phyloP scores from a whole-genome alignment of 768 basidiomycete genomes.

The Lactarius akahatsu region DNA sequence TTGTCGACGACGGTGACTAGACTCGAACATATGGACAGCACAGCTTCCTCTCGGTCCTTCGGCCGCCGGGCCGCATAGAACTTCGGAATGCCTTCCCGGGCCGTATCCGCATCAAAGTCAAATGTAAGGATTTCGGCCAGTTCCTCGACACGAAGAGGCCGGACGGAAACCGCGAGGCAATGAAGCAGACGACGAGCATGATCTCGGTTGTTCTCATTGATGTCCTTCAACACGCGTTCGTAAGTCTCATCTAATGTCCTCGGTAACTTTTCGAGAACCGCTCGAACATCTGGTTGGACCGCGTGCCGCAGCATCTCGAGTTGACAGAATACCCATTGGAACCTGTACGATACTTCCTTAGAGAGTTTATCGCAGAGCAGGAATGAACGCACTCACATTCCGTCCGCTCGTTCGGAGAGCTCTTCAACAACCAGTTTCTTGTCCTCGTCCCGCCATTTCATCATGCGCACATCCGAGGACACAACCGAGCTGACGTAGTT shows the following conservation, averaged over 20 bases:
- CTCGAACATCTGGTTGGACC: background rate
- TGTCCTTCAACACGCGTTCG: constrained; percentile 1
- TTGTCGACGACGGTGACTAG: constrained; percentile 1
- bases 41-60: background rate
- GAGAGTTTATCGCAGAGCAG: background rate
- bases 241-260: background rate
- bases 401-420: constrained; percentile 4
- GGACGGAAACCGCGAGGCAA: constrained; percentile 5
- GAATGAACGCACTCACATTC: background rate
- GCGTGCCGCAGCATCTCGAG: background rate
- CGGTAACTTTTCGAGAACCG: constrained; percentile 4
- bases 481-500: constrained; percentile 6
- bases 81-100: background rate
- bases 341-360: background rate
- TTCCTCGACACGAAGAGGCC: background rate
- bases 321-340: constrained; percentile 3
- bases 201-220: background rate
- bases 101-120: constrained; percentile 10
- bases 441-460: constrained; percentile 20
- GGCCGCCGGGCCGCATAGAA: constrained; percentile 9
- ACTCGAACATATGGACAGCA: constrained; percentile 17
- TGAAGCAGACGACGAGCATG: constrained; percentile 17
- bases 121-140: constrained; percentile 18
- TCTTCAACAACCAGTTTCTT: background rate
- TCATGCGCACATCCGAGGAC: constrained; percentile 7